Conservation (phyloP, 192 early-diverging fungal genomes). For the Coemansia sp. region DNA sequence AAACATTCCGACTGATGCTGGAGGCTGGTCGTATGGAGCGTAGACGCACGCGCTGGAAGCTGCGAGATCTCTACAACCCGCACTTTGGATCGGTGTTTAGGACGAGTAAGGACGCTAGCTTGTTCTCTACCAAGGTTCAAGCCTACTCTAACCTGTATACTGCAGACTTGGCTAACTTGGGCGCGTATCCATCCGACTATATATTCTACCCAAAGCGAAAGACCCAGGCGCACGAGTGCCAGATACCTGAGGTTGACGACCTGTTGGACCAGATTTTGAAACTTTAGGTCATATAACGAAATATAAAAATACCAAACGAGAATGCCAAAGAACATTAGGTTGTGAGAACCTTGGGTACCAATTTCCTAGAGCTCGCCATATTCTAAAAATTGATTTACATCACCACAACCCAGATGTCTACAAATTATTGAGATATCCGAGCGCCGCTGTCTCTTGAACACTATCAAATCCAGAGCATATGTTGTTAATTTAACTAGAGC, state of each 20-base stretch:
- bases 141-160: slow-evolving; percentile 59
- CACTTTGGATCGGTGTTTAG: slow-evolving; percentile 68
- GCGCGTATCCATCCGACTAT: slow-evolving; percentile 61
- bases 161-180: slow-evolving; percentile 59
- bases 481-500: too few species aligned
- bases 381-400: too few species aligned
- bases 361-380: too few species aligned
- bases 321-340: too few species aligned
- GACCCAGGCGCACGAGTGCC: slow-evolving; percentile 60
- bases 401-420: too few species aligned
- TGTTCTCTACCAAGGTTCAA: slow-evolving; percentile 65
- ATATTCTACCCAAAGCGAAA: slow-evolving; percentile 64
- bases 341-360: too few species aligned
- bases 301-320: background rate
- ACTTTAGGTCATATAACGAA: background rate
- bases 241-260: slow-evolving; percentile 53
- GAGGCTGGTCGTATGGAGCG: slow-evolving; percentile 58
- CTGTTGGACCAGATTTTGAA: slow-evolving; percentile 39
- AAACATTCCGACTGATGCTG: slow-evolving; percentile 45
- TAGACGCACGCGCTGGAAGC: slow-evolving; percentile 40
- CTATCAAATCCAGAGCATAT: too few species aligned
- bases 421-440: too few species aligned
- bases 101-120: slow-evolving; percentile 61
- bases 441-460: too few species aligned
- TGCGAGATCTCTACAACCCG: slow-evolving; percentile 59